Evolutionary conservation across 2,329 filamentous ascomycete species (phyloP).

Genomic region (Pseudopyrenochaeta lycopersici): DNA sequence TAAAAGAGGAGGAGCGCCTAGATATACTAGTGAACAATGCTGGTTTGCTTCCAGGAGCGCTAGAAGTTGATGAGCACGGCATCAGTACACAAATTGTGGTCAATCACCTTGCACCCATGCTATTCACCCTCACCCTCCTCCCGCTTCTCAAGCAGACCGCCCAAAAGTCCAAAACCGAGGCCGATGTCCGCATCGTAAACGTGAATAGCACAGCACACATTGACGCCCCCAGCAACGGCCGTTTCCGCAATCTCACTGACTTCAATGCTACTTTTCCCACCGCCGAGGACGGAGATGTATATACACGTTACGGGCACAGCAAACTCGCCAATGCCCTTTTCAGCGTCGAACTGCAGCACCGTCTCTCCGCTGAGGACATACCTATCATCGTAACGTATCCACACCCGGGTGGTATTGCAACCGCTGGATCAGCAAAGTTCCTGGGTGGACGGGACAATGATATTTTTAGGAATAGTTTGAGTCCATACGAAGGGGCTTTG

Average conservation of each 20-base stretch:
- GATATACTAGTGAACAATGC: slow-evolving; percentile 51
- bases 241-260: slow-evolving; percentile 14
- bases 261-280: slow-evolving; percentile 30
- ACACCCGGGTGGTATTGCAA: slow-evolving; percentile 16
- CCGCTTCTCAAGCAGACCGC: slow-evolving; percentile 45
- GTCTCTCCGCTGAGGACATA: slow-evolving; percentile 10
- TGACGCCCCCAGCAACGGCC: neutral
- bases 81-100: slow-evolving; percentile 41
- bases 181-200: slow-evolving; percentile 54
- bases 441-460: slow-evolving; percentile 5
- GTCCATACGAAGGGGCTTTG: slow-evolving; percentile 13
- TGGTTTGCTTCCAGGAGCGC: slow-evolving; percentile 31
- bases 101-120: slow-evolving; percentile 50
- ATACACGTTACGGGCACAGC: slow-evolving; percentile 52
- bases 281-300: slow-evolving; percentile 21
- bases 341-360: slow-evolving; percentile 49
- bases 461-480: neutral
- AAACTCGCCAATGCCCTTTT: slow-evolving; percentile 59
- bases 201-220: slow-evolving; percentile 26
- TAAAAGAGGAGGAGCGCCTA: slow-evolving; percentile 47
- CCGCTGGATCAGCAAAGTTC: slow-evolving; percentile 3
- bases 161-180: slow-evolving; percentile 15
- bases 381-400: slow-evolving; percentile 14
- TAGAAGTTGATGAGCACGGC: slow-evolving; percentile 17
- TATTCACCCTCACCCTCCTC: slow-evolving; percentile 47